A percentile compares a stretch with the other conserved stretches of the same genome.
phyloP scores from a whole-genome alignment of 169 alveolate genomes.

The Pseudocohnilembus persalinus region DNA sequence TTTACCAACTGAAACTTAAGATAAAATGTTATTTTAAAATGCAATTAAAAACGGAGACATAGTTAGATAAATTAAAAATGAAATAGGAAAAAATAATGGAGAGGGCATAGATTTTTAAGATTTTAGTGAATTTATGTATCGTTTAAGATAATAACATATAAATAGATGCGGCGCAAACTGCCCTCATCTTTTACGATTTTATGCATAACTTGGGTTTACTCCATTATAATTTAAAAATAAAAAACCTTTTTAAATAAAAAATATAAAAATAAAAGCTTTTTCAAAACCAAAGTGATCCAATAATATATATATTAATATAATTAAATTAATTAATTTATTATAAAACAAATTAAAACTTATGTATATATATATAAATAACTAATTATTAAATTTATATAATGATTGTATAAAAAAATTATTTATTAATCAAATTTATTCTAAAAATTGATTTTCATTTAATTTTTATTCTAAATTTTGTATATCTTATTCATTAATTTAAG shows the following conservation, averaged over 20 bases:
- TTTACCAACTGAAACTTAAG: slow-evolving; percentile 25
- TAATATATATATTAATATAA: too few species aligned
- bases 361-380: too few species aligned
- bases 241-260: slow-evolving; percentile 44
- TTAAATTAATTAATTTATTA: too few species aligned
- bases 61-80: slow-evolving; percentile 42
- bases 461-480: too few species aligned
- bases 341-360: too few species aligned
- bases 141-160: slow-evolving; percentile 33
- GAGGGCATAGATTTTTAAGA: slow-evolving; percentile 21
- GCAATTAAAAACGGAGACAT: slow-evolving; percentile 30
- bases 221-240: slow-evolving; percentile 28
- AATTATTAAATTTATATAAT: too few species aligned
- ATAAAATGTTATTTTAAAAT: slow-evolving; percentile 28
- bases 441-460: too few species aligned
- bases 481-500: too few species aligned
- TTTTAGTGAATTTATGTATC: slow-evolving; percentile 37
- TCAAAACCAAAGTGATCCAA: too few species aligned
- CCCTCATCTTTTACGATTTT: slow-evolving; percentile 43
- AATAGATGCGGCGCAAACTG: slow-evolving; percentile 53
- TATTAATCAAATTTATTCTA: too few species aligned
- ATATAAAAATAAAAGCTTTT: slow-evolving; percentile 33
- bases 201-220: slow-evolving; percentile 41
- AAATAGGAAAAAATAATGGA: slow-evolving; percentile 32
- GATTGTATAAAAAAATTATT: too few species aligned